Percentiles rank a stretch among this genome's conserved stretches.
Conservation (phyloP, 495 filamentous ascomycete genomes). For the Clohesyomyces aquaticus region DNA sequence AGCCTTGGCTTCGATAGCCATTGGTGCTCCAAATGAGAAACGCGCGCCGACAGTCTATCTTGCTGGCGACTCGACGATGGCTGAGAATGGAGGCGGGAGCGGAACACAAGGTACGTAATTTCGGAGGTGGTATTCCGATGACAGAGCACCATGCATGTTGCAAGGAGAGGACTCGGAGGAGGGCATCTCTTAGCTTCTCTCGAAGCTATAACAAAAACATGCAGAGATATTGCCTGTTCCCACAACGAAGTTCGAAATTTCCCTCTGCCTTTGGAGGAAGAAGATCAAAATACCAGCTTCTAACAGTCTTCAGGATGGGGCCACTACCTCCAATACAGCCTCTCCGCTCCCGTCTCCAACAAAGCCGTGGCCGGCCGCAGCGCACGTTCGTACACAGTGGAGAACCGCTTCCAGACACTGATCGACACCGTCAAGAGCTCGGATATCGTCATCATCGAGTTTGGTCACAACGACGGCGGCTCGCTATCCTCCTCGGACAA, state of each 20-base stretch:
- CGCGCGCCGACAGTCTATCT: constrained; percentile 40
- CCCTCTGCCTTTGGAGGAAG: not conserved
- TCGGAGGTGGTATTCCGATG: too few relatives aligned
- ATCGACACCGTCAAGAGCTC: constrained; percentile 52
- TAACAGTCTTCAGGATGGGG: constrained; percentile 58
- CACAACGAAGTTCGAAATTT: too few relatives aligned
- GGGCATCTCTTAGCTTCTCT: too few relatives aligned
- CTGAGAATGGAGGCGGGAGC: constrained; percentile 9
- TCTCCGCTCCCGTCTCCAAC: constrained; percentile 58
- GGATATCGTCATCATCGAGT: constrained; percentile 66
- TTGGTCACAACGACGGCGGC: constrained; percentile 70
- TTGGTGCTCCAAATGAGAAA: constrained; percentile 21
- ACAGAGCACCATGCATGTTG: too few relatives aligned
- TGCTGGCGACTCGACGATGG: constrained; percentile 45
- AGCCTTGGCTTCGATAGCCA: constrained; percentile 2
- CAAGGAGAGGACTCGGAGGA: too few relatives aligned
- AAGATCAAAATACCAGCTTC: too few relatives aligned
- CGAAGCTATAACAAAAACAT: too few relatives aligned
- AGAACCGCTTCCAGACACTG: constrained; percentile 62
- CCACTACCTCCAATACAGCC: constrained; percentile 56
- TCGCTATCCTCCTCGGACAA: constrained; percentile 60
- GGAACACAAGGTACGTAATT: constrained; percentile 37
- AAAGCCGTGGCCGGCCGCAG: constrained; percentile 62
- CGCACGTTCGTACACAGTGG: constrained; percentile 63
- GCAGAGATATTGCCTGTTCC: too few relatives aligned